Evolutionary conservation across 106 monocot species (phyloP), one percentile per base, ranked within the genome.

Genomic region (Hemerocallis citrina): DNA sequence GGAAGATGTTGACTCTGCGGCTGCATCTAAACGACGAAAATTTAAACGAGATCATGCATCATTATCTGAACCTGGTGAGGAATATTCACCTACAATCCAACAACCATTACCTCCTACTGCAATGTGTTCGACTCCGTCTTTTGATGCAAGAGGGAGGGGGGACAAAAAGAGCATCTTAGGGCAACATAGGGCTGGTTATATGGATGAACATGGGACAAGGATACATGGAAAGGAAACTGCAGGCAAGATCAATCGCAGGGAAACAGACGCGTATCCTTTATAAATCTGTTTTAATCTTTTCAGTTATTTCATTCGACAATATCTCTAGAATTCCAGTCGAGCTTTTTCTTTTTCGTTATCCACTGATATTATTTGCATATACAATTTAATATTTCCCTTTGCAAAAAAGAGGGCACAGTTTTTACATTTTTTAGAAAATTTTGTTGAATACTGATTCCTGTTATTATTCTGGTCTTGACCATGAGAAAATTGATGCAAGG

Each of bases 201-300:
- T 66, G 24, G 95, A 96, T 6, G 98, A 92, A 48, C 66, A 79
- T 27, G 70, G 39, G 8, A 55, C 71, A 33, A 81, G 98, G 57
- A 29, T 77, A 20, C 98, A 92, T 66, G 64, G 76, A 19, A 98
- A 98, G 70, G 98, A 98, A 64, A 50, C 63, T 32, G 47, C 69
- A 50, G 77, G 77, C 65, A 98, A 98, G 74, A 56, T 76, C 23
- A 67, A 63, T 43, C 81, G 98, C 11, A 68, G 92, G 20, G 98
- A 98, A 15, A 37, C 34, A 22, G 98, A 98, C 27, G 84, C 77
- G 92, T 98, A 89, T 90, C 89, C 89, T 95, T 73, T 29, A 41
- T 30, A 39, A 61, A 29, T 22, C 7, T 22, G 52, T 52, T 9
- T 52, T 55, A n/a, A 50, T 32, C n/a, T 55, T 5, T 33, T 50